These are phyloP conservation scores for Neurospora sp. DNA, from an alignment of 495 filamentous ascomycete species.

Conservation along the genomic window DNA sequence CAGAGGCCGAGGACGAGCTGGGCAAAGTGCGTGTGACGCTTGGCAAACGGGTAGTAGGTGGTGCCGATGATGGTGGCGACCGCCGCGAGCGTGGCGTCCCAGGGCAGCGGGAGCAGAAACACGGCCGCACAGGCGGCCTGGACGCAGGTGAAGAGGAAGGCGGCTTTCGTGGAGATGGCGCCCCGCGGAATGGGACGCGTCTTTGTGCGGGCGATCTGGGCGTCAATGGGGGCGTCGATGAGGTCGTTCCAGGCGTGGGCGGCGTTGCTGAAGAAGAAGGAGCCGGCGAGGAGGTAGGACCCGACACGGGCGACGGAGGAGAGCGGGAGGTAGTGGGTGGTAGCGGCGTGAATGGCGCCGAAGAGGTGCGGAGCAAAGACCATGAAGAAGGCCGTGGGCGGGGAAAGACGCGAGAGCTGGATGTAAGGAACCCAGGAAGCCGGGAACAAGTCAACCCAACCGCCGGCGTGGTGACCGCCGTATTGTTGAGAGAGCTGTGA, in stretches of 20 bases:
- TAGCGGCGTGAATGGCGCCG: constrained; percentile 26
- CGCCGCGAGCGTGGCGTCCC: constrained; percentile 2
- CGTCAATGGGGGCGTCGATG: constrained; percentile 30
- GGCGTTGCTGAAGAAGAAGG: constrained; percentile 34
- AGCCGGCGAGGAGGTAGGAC: constrained; percentile 19
- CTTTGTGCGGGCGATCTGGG: constrained; percentile 22
- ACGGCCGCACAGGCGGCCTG: constrained; percentile 18
- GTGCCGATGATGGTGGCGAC: constrained; percentile 23
- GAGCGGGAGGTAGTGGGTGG: constrained; percentile 12
- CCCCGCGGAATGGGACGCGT: constrained; percentile 30
- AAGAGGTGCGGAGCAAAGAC: constrained; percentile 32
- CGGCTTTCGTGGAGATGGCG: constrained; percentile 22
- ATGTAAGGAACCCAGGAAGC: too few species aligned
- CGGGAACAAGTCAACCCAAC: too few species aligned
- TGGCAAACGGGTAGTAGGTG: constrained; percentile 31
- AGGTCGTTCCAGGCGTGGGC: constrained; percentile 35
- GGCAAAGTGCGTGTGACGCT: constrained; percentile 29
- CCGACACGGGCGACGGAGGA: not conserved
- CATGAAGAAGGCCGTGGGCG: constrained; percentile 22
- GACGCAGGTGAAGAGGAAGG: constrained; percentile 19
- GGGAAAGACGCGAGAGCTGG: constrained; percentile 21
- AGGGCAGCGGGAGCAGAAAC: constrained; percentile 7
- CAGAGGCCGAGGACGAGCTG: constrained; percentile 33
- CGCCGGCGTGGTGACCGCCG: too few species aligned
- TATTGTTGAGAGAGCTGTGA: too few species aligned